Conservation (phyloP, 768 basidiomycete species). For the Gyrodon lividus region DNA sequence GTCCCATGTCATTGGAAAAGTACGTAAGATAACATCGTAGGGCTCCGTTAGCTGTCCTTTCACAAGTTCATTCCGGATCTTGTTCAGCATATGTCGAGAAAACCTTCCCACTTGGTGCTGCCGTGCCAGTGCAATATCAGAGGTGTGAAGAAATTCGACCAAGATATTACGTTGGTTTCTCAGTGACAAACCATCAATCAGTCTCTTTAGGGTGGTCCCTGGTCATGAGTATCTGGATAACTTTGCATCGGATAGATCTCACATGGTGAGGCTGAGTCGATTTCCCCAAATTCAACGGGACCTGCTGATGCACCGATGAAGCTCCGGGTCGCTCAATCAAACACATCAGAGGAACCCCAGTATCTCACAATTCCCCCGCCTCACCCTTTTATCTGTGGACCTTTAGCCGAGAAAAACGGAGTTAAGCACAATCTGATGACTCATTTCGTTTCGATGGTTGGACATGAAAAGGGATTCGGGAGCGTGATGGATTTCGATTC, state of each 20-base stretch:
- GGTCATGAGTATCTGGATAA: conserved; percentile 48
- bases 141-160: conserved; percentile 37
- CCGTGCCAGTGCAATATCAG: conserved; percentile 36
- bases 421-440: conserved; percentile 55
- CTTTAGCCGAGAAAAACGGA: conserved; percentile 36
- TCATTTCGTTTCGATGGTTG: conserved; percentile 53
- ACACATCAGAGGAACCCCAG: conserved; percentile 9
- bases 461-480: conserved; percentile 37
- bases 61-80: conserved; percentile 17
- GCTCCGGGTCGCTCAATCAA: conserved; percentile 5
- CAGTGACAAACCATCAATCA: conserved; percentile 26
- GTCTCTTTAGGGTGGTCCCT: conserved; percentile 62
- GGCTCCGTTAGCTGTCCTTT: conserved; percentile 1
- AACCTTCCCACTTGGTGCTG: conserved; percentile 41
- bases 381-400: conserved; percentile 51
- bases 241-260: conserved; percentile 75
- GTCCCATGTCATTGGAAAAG: conserved; percentile 54
- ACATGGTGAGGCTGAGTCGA: conserved; percentile 53
- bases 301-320: not conserved
- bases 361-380: conserved; percentile 49
- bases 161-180: not conserved
- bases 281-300: conserved; percentile 11
- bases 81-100: conserved; percentile 43
- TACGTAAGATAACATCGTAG: conserved; percentile 22
- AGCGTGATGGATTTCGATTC: conserved; percentile 36